Evolutionary conservation across 2,329 filamentous ascomycete species (phyloP).

Genomic region (Teratosphaeria zuluensis): DNA sequence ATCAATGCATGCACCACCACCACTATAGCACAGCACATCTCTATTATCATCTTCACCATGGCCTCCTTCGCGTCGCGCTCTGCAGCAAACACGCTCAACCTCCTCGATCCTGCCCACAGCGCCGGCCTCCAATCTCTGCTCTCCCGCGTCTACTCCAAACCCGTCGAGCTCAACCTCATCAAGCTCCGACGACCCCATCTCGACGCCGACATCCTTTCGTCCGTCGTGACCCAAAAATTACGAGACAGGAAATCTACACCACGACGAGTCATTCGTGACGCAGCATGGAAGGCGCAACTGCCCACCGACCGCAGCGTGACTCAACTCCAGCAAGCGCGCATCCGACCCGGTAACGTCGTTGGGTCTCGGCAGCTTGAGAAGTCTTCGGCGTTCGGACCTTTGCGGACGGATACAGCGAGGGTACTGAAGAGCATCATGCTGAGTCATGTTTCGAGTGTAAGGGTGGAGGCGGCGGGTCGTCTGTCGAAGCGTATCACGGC

Average conservation of each 20-base stretch:
- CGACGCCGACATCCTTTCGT: slow-evolving; percentile 22
- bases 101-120: slow-evolving; percentile 10
- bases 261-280: slow-evolving; percentile 22
- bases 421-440: slow-evolving; percentile 18
- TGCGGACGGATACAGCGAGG: slow-evolving; percentile 11
- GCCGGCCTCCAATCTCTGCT: slow-evolving; percentile 14
- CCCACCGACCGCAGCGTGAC: slow-evolving; percentile 16
- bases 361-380: slow-evolving; percentile 4
- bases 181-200: slow-evolving; percentile 19
- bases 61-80: not conserved
- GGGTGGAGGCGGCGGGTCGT: slow-evolving; percentile 23
- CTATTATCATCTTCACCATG: not conserved
- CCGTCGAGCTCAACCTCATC: slow-evolving; percentile 21
- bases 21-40: not conserved
- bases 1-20: not conserved
- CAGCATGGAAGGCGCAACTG: slow-evolving; percentile 22
- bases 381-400: slow-evolving; percentile 12
- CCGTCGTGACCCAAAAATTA: slow-evolving; percentile 19
- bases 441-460: slow-evolving; percentile 20
- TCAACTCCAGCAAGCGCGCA: slow-evolving; percentile 16
- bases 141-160: slow-evolving; percentile 19
- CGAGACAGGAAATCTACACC: slow-evolving; percentile 18
- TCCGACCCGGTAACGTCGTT: slow-evolving; percentile 8
- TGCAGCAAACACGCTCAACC: slow-evolving; percentile 1
- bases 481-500: slow-evolving; percentile 26